Evolutionary conservation across 345 rosid genomes (phyloP).

Genomic region (Eutrema heterophyllum): DNA sequence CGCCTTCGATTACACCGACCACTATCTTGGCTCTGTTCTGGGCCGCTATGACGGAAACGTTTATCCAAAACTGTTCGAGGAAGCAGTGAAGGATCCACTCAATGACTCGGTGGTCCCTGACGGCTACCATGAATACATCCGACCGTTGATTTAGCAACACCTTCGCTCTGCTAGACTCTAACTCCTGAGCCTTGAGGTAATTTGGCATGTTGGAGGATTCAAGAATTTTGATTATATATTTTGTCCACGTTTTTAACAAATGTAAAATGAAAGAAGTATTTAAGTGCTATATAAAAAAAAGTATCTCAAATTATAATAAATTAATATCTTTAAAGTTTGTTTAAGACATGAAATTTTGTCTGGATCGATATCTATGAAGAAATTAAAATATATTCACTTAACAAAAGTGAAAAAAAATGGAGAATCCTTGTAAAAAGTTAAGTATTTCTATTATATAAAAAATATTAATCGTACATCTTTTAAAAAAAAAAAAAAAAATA

Average conservation of each 20-base stretch:
- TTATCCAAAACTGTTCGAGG: constrained; percentile 72
- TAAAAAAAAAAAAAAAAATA: no score
- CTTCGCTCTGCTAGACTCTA: constrained; percentile 32
- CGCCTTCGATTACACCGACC: constrained; percentile 68
- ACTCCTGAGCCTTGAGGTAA: no score
- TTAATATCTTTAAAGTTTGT: neutral
- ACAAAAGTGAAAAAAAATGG: neutral
- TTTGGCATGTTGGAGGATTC: neutral
- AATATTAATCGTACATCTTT: no score
- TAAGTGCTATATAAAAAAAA: neutral
- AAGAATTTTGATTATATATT: neutral
- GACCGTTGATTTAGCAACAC: constrained; percentile 68
- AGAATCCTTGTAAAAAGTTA: neutral
- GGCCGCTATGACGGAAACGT: constrained; percentile 83
- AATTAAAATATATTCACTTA: no score
- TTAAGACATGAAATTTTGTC: no score
- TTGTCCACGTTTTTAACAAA: neutral
- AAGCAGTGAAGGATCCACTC: constrained; percentile 85
- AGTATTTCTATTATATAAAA: neutral
- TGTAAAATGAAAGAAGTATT: neutral
- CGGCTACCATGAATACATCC: constrained; percentile 66
- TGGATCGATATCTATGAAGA: no score
- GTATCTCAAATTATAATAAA: neutral
- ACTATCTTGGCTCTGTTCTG: constrained; percentile 63
- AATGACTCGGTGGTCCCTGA: constrained; percentile 78